Conservation (phyloP, 352 stramenopile genomes). For the Phytophthora ohioensis region DNA sequence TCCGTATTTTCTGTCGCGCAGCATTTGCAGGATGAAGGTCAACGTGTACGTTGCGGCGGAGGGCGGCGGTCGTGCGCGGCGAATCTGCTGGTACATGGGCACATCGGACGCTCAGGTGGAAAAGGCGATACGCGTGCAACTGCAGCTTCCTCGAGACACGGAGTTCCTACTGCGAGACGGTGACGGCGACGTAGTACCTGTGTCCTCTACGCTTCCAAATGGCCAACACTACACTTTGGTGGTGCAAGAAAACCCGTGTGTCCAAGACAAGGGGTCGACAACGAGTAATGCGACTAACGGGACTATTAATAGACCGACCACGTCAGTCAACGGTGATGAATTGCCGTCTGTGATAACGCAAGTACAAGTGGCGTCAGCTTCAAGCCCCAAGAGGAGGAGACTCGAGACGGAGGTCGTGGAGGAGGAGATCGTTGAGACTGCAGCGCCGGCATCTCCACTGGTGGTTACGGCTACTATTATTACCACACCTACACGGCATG, state of each 20-base stretch:
- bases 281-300: background rate
- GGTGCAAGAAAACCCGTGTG: slow-evolving; percentile 16
- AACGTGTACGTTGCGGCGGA: slow-evolving; percentile 33
- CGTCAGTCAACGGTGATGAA: slow-evolving; percentile 13
- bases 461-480: background rate
- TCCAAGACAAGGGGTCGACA: background rate
- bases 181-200: slow-evolving; percentile 58
- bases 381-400: slow-evolving; percentile 30
- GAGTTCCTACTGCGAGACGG: slow-evolving; percentile 55
- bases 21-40: slow-evolving; percentile 32
- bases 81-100: slow-evolving; percentile 64
- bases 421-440: background rate
- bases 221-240: slow-evolving; percentile 46
- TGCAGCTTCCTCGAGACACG: slow-evolving; percentile 31
- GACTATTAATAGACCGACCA: slow-evolving; percentile 10
- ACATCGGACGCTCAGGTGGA: slow-evolving; percentile 62
- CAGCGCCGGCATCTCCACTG: background rate
- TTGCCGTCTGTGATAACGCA: slow-evolving; percentile 11
- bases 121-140: slow-evolving; percentile 49
- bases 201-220: slow-evolving; percentile 44
- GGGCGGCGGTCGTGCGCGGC: slow-evolving; percentile 20
- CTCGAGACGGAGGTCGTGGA: slow-evolving; percentile 8
- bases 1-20: slow-evolving; percentile 1
- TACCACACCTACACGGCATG: background rate
- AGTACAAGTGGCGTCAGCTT: slow-evolving; percentile 20